Evolutionary conservation across 2,329 filamentous ascomycete genomes (phyloP).

Genomic region (Fusarium robinianum): DNA sequence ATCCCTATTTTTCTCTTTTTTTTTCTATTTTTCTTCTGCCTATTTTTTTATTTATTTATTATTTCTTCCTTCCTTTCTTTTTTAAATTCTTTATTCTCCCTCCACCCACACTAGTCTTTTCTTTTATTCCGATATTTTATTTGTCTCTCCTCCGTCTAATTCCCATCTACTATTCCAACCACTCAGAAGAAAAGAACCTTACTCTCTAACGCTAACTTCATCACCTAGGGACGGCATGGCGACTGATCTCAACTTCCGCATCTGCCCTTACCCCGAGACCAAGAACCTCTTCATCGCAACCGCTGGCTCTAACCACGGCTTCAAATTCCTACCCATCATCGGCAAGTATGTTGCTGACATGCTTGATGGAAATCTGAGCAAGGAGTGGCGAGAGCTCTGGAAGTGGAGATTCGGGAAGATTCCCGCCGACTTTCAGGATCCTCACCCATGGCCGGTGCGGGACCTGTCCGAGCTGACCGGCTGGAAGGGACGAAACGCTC

Average conservation of each 20-base stretch:
- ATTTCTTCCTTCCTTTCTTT: too few relatives aligned
- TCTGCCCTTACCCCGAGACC: constrained; percentile 24
- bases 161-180: not conserved
- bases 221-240: constrained; percentile 38
- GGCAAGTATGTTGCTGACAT: constrained; percentile 51
- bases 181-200: too few relatives aligned
- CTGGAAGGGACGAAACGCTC: constrained; percentile 29
- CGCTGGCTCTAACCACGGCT: constrained; percentile 57
- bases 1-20: too few relatives aligned
- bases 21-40: too few relatives aligned
- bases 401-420: constrained; percentile 29
- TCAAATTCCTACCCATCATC: constrained; percentile 58
- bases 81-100: too few relatives aligned
- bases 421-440: constrained; percentile 26
- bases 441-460: constrained; percentile 28
- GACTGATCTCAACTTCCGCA: constrained; percentile 37
- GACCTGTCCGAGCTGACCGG: constrained; percentile 27
- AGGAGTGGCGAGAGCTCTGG: constrained; percentile 49
- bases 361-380: constrained; percentile 41
- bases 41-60: too few relatives aligned
- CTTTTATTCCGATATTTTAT: too few relatives aligned
- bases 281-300: constrained; percentile 54
- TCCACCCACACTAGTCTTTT: too few relatives aligned
- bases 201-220: not conserved
- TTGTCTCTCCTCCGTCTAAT: not conserved